Percentiles rank a stretch among this genome's conserved stretches.
Evolutionary conservation across 2,329 filamentous ascomycete genomes (phyloP).

Genomic region (Plectosphaerella plurivora): DNA sequence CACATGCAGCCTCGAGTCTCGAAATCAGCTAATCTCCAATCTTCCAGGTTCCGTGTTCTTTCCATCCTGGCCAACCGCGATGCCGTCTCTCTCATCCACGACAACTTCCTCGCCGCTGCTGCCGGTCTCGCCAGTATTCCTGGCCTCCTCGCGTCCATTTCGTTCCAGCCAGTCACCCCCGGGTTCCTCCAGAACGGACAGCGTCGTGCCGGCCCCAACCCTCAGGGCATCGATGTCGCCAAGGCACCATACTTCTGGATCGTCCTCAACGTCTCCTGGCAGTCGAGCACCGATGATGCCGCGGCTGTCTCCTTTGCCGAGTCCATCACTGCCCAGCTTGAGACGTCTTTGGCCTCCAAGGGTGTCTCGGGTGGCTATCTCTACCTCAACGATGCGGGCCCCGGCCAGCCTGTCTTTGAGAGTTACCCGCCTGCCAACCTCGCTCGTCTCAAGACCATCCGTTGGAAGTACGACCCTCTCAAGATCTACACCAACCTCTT

Average conservation of each 20-base stretch:
- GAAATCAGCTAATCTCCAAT: not conserved
- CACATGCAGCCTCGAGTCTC: not conserved
- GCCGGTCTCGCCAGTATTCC: slow-evolving; percentile 3
- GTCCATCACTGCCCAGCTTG: slow-evolving; percentile 1
- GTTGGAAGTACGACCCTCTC: slow-evolving; percentile 10
- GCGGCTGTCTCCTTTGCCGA: slow-evolving; percentile 2
- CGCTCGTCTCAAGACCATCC: slow-evolving; percentile 5
- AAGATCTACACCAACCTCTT: slow-evolving; percentile 5
- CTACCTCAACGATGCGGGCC: slow-evolving; percentile 39
- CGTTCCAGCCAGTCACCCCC: slow-evolving; percentile 12
- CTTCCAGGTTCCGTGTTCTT: slow-evolving; percentile 10
- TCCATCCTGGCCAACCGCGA: slow-evolving; percentile 10
- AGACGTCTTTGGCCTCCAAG: slow-evolving; percentile 4
- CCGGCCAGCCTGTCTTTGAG: slow-evolving; percentile 23
- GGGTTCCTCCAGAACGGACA: slow-evolving; percentile 8
- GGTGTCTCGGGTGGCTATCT: slow-evolving; percentile 16
- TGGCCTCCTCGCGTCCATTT: slow-evolving; percentile 9
- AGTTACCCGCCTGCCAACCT: slow-evolving; percentile 10
- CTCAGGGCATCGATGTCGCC: slow-evolving; percentile 11
- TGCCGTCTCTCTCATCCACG: slow-evolving; percentile 8
- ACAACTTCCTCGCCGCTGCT: slow-evolving; percentile 4
- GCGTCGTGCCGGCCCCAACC: slow-evolving; percentile 7
- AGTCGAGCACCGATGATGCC: slow-evolving; percentile 6
- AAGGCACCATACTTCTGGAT: slow-evolving; percentile 12
- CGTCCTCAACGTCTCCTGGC: slow-evolving; percentile 12